Percentiles rank a stretch among this genome's conserved stretches.
Evolutionary conservation across 225 moss, liverwort and hornwort genomes (phyloP).

Genomic region (Physcomitrellopsis africana): DNA sequence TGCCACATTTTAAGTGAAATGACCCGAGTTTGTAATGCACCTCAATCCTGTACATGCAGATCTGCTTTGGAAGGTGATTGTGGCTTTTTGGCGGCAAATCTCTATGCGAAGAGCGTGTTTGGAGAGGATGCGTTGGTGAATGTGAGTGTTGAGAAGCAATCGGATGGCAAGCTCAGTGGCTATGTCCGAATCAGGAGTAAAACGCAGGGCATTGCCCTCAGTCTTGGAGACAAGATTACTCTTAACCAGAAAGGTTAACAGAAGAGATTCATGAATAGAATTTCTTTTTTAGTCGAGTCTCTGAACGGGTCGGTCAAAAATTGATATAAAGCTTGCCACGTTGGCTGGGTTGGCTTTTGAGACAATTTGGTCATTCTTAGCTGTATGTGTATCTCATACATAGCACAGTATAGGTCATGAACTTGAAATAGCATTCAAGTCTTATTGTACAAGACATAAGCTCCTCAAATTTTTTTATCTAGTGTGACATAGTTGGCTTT

Average conservation of each 20-base stretch:
- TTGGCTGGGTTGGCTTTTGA: constrained; percentile 22
- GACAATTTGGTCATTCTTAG: constrained; percentile 1
- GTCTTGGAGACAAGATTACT: constrained; percentile 94
- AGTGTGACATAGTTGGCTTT: constrained; percentile 2
- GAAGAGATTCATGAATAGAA: neutral
- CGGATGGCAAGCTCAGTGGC: constrained; percentile 83
- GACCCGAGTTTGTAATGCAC: neutral
- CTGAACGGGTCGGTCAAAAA: constrained; percentile 14
- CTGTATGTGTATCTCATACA: constrained; percentile 21
- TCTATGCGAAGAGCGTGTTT: constrained; percentile 97
- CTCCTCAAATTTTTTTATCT: neutral
- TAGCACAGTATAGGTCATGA: constrained; percentile 28
- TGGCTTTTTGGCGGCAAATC: constrained; percentile 91
- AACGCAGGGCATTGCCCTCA: constrained; percentile 98
- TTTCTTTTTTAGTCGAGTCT: constrained; percentile 3
- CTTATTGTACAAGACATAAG: constrained; percentile 27
- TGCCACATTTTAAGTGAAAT: neutral
- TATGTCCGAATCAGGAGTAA: constrained; percentile 98
- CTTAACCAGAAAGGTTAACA: constrained; percentile 79
- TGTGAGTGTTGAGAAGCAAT: constrained; percentile 81
- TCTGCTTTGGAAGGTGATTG: constrained; percentile 97
- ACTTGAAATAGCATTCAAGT: constrained; percentile 34
- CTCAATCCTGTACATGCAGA: constrained; percentile 36
- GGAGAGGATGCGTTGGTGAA: constrained; percentile 96
- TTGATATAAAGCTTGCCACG: constrained; percentile 22